Conservation (phyloP, 2,329 filamentous ascomycete species). For the Trichoderma atroviride region DNA sequence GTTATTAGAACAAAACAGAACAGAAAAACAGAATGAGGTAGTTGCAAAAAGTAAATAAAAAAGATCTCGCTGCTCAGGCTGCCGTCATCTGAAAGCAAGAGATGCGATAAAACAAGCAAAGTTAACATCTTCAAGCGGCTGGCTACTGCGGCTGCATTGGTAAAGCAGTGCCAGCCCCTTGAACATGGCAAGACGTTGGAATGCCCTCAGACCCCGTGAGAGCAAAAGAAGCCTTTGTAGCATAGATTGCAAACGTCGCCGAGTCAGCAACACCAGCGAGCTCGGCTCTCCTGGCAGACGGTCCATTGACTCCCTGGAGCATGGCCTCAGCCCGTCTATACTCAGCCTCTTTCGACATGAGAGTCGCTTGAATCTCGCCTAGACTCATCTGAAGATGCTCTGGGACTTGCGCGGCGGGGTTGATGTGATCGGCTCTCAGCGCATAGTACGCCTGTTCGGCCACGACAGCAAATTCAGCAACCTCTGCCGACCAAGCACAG, state of each 20-base stretch:
- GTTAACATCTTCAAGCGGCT: background rate
- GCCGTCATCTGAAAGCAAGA: background rate
- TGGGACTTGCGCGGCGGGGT: background rate
- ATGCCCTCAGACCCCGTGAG: background rate
- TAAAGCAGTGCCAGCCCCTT: background rate
- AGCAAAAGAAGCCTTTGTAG: constrained; percentile 33
- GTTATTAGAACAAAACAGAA: background rate
- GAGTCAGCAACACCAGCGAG: constrained; percentile 36
- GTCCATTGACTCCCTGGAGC: constrained; percentile 28
- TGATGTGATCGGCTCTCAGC: constrained; percentile 30
- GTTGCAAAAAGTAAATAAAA: background rate
- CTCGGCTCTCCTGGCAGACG: constrained; percentile 30
- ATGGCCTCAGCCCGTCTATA: constrained; percentile 30
- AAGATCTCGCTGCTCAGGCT: background rate
- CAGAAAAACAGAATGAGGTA: background rate
- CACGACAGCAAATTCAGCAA: constrained; percentile 32
- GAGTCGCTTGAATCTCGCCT: constrained; percentile 4
- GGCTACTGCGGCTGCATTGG: background rate
- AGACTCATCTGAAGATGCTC: background rate
- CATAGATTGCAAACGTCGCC: constrained; percentile 34
- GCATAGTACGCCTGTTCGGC: constrained; percentile 32
- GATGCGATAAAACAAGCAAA: background rate
- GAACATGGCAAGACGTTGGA: no score
- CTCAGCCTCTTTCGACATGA: constrained; percentile 26
- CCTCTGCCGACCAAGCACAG: constrained; percentile 35